Base-by-base conservation (phyloP, 1,139 yeast genomes). In the Suhomyces bolitotheri region DNA sequence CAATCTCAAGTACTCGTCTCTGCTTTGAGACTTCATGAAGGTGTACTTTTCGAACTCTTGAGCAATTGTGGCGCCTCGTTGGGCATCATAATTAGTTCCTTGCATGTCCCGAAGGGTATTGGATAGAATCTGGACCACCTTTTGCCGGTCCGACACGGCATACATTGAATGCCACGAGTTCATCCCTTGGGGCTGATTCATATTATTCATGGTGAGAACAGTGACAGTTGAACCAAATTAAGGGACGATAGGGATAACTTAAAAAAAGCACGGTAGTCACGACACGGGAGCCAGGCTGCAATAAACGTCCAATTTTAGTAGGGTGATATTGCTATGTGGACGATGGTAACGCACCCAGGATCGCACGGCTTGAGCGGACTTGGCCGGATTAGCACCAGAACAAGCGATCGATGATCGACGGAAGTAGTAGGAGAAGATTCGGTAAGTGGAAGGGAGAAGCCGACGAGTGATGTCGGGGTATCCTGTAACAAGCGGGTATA, bases 11-110 rank as follows among this genome's bases (percentile, higher is more conserved):
- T 71, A 71, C 31, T 70, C 76, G 33, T 70, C 75, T 29, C 68
- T 53, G 32, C 64, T 53, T 37, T 53, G 60, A 7, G 72, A 54
- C 43, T 66, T 66, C 51, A 60, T 56, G 43, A 67, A 70, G 16
- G 73, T 66, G 40, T 53, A 61, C 47, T 66, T 67, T 42, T 71
- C 76, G 43, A 69, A 70, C 38, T 69, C 75, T 34, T 63, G 69
- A 17, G 76, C 74, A 61, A 69, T 65, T 25, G 55, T 51, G 14
- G 64, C 56, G 16, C 72, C 73, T 34, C 64, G 58, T 38, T 64
- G 70, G 20, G 60, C 60, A 45, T 67, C 68, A 42, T 59, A 65
- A 42, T 53, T 60, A 27, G 60, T 44, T 16, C 57, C 60, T 42
- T 64, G 73, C 39, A 68, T 57, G 28, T 68, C 74, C 40, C 64